These are phyloP conservation scores for Amanita polypyramis DNA, from an alignment of 768 basidiomycete species.

Conservation along the genomic window DNA sequence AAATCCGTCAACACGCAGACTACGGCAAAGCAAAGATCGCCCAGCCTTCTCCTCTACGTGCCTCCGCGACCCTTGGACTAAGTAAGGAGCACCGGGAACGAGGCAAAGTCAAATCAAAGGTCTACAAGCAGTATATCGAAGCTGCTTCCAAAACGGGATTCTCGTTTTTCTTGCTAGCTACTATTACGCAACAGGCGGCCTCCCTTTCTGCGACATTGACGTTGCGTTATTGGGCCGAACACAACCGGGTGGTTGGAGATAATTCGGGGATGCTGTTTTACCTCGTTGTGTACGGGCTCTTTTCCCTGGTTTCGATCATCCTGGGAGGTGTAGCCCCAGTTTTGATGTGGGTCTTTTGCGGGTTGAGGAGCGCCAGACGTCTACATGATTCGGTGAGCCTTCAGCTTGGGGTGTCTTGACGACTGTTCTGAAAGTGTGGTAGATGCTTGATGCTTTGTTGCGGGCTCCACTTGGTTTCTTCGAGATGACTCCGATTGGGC, in stretches of 20 bases:
- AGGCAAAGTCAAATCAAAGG: slow-evolving; percentile 67
- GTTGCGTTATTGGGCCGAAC: slow-evolving; percentile 76
- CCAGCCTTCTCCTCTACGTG: slow-evolving; percentile 26
- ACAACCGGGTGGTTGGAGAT: slow-evolving; percentile 49
- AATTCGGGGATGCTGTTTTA: slow-evolving; percentile 51
- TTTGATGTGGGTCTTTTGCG: slow-evolving; percentile 69
- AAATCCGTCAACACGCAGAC: slow-evolving; percentile 44
- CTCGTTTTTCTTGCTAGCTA: slow-evolving; percentile 45
- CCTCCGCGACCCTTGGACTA: slow-evolving; percentile 32
- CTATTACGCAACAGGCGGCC: slow-evolving; percentile 44
- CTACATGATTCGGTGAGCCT: slow-evolving; percentile 66
- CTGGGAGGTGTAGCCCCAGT: slow-evolving; percentile 47
- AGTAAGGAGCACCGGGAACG: slow-evolving; percentile 69
- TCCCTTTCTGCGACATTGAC: slow-evolving; percentile 53
- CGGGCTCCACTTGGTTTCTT: slow-evolving; percentile 82
- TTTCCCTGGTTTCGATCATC: slow-evolving; percentile 47
- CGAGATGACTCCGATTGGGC: slow-evolving; percentile 78
- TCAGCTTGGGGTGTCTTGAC: not conserved
- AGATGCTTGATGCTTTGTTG: slow-evolving; percentile 79
- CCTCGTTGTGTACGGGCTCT: slow-evolving; percentile 56
- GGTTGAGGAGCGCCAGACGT: slow-evolving; percentile 59
- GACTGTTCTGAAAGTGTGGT: slow-evolving; percentile 1
- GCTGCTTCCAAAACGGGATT: slow-evolving; percentile 75
- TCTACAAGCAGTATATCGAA: slow-evolving; percentile 70
- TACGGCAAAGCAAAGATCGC: slow-evolving; percentile 47